phyloP scores from a whole-genome alignment of 495 filamentous ascomycete genomes.

The Xylona heveae region DNA sequence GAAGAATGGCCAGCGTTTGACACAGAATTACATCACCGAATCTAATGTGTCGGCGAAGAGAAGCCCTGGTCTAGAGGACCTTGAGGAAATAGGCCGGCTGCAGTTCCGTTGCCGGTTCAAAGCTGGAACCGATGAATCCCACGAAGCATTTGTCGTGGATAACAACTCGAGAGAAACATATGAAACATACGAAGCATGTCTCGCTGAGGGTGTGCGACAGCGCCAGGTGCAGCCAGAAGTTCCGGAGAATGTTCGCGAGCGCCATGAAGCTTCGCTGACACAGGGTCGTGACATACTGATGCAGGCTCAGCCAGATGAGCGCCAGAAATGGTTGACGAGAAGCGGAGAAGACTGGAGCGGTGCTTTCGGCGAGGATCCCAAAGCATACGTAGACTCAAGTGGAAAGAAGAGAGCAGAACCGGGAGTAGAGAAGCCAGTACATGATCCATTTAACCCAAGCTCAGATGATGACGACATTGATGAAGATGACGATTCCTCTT shows the following conservation, averaged over 20 bases:
- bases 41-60: constrained; percentile 34
- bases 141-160: constrained; percentile 61
- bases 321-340: constrained; percentile 53
- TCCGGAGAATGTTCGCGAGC: constrained; percentile 36
- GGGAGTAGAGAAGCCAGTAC: constrained; percentile 28
- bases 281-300: constrained; percentile 63
- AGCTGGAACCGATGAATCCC: constrained; percentile 76
- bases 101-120: constrained; percentile 65
- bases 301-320: constrained; percentile 43
- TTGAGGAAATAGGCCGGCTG: constrained; percentile 61
- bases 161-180: constrained; percentile 82
- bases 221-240: constrained; percentile 44
- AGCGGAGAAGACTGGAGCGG: constrained; percentile 75
- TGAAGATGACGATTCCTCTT: constrained; percentile 17
- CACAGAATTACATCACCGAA: constrained; percentile 79
- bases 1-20: constrained; percentile 44
- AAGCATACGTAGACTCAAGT: constrained; percentile 26
- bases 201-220: constrained; percentile 58
- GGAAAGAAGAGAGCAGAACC: constrained; percentile 32
- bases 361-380: constrained; percentile 53
- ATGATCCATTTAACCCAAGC: constrained; percentile 32
- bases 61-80: constrained; percentile 42
- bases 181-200: constrained; percentile 84
- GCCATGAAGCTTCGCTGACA: constrained; percentile 62
- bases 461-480: constrained; percentile 20